phyloP scores from a whole-genome alignment of 805 yeast species.

The Yamadazyma tumulicola region DNA sequence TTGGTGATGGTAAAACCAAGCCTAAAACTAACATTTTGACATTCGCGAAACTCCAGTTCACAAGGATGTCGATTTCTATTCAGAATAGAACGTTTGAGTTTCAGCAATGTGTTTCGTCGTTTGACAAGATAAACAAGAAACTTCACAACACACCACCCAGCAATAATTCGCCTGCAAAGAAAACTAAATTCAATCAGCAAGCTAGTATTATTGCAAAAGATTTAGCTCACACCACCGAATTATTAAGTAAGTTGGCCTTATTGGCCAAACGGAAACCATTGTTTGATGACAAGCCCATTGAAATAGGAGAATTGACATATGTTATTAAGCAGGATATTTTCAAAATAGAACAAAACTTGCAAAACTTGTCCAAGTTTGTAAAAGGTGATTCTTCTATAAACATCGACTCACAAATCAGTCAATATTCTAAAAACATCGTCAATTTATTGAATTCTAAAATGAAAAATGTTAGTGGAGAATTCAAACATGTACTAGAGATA shows the following conservation, averaged over 20 bases:
- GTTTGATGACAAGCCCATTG: slow-evolving; percentile 92
- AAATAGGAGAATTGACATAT: slow-evolving; percentile 86
- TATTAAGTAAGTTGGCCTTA: slow-evolving; percentile 74
- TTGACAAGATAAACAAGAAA: slow-evolving; percentile 57
- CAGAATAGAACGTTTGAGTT: slow-evolving; percentile 91
- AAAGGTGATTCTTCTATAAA: slow-evolving; percentile 41
- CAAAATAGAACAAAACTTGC: slow-evolving; percentile 68
- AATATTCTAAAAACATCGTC: slow-evolving; percentile 82
- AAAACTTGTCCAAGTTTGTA: slow-evolving; percentile 54
- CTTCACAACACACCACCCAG: slow-evolving; percentile 16
- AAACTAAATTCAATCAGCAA: slow-evolving; percentile 45
- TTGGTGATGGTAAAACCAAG: no score
- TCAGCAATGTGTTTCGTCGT: slow-evolving; percentile 82
- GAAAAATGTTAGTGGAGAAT: slow-evolving; percentile 88
- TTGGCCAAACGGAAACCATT: slow-evolving; percentile 87
- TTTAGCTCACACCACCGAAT: slow-evolving; percentile 78
- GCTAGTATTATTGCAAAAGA: slow-evolving; percentile 88
- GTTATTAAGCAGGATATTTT: slow-evolving; percentile 85
- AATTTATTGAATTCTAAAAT: slow-evolving; percentile 83
- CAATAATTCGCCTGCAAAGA: slow-evolving; percentile 18
- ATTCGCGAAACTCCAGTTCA: no score
- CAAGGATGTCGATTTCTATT: slow-evolving; percentile 22
- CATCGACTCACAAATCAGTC: slow-evolving; percentile 59
- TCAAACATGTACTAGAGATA: slow-evolving; percentile 82
- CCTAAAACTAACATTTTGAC: no score